Evolutionary conservation across 75 land plant genomes (phyloP).

Genomic region (Azolla pinnata): DNA sequence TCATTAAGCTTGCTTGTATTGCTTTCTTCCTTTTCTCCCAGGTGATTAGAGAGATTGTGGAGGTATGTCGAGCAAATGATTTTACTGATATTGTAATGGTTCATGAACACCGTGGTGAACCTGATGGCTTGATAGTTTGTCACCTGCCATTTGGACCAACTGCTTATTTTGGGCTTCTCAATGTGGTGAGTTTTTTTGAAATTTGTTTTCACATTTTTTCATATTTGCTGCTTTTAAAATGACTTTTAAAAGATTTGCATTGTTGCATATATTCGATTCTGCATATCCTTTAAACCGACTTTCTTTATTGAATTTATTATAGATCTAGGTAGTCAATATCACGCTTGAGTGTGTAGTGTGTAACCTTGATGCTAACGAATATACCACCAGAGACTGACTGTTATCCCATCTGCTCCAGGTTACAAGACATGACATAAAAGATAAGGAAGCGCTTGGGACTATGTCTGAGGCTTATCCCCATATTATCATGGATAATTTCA

Average conservation of each 20-base stretch:
- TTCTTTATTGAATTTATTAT: too few species aligned
- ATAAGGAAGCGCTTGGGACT: conserved; percentile 76
- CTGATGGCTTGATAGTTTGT: conserved; percentile 88
- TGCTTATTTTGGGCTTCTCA: conserved; percentile 88
- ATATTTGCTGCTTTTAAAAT: too few species aligned
- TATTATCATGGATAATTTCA: conserved; percentile 71
- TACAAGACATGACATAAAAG: conserved; percentile 97
- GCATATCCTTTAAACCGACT: too few species aligned
- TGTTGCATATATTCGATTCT: too few species aligned
- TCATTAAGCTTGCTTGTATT: background rate
- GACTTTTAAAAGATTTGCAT: too few species aligned
- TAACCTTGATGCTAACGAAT: too few species aligned
- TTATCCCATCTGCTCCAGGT: too few species aligned
- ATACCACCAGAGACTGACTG: too few species aligned
- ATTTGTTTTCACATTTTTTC: too few species aligned
- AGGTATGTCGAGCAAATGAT: conserved; percentile 74
- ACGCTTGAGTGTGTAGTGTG: too few species aligned
- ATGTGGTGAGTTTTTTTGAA: conserved; percentile 85
- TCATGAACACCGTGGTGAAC: conserved; percentile 97
- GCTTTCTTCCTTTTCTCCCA: conserved; percentile 12
- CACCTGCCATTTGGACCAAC: conserved; percentile 97
- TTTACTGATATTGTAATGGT: conserved; percentile 91
- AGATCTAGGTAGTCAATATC: too few species aligned
- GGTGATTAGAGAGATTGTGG: conserved; percentile 91
- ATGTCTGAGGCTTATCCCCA: conserved; percentile 97